phyloP scores from a whole-genome alignment of 2,329 filamentous ascomycete genomes.

The Aureobasidium mangrovei region DNA sequence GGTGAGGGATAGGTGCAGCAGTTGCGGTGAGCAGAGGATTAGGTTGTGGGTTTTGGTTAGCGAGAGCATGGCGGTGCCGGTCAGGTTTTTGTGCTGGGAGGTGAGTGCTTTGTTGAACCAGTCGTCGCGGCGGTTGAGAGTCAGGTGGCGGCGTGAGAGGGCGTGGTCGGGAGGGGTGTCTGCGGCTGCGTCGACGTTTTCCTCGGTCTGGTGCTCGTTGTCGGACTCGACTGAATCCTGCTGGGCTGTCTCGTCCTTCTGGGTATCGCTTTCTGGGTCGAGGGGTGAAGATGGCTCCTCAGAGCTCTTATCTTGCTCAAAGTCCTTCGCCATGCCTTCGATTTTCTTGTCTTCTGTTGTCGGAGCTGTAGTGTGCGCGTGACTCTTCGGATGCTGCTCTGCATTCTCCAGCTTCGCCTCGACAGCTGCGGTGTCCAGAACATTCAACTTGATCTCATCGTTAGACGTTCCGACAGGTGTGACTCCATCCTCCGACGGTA shows the following conservation, averaged over 20 bases:
- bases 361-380: no score
- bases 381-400: not conserved
- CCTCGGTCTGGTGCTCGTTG: no score
- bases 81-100: not conserved
- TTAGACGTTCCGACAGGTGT: no score
- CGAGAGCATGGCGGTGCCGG: not conserved
- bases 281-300: no score
- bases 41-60: slow-evolving; percentile 18
- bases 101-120: not conserved
- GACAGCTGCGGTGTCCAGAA: not conserved
- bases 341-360: not conserved
- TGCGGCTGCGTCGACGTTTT: no score
- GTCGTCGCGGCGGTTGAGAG: not conserved
- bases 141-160: slow-evolving; percentile 4
- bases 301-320: not conserved
- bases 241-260: not conserved
- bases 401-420: not conserved
- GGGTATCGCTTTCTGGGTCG: not conserved
- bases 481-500: no score
- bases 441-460: not conserved
- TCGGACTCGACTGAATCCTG: no score
- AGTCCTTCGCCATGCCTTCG: not conserved
- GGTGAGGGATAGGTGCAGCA: slow-evolving; percentile 35
- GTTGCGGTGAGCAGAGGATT: slow-evolving; percentile 37
- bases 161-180: not conserved